A percentile compares a stretch with the other conserved stretches of the same genome.
Evolutionary conservation across 306 rosid species (phyloP).

Genomic region (Lagenaria siceraria): DNA sequence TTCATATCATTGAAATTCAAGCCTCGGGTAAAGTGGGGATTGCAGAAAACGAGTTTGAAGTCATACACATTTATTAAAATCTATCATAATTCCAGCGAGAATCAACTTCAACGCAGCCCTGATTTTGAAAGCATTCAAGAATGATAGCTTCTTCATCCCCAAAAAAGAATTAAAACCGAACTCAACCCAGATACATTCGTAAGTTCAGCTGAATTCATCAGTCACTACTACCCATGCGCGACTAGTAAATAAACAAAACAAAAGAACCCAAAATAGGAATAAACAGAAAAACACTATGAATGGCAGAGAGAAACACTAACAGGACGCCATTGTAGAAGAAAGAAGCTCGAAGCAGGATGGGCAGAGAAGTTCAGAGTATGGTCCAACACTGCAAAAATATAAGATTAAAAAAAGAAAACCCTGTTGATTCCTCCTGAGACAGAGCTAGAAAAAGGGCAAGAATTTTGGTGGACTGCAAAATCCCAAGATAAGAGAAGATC

Average conservation of each 20-base stretch:
- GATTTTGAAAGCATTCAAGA: background rate
- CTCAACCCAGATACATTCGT: background rate
- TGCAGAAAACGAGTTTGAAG: background rate
- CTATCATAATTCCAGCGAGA: background rate
- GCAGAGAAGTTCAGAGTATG: background rate
- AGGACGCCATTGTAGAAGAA: background rate
- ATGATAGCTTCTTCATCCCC: background rate
- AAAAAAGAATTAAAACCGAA: background rate
- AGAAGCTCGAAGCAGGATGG: background rate
- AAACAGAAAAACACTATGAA: background rate
- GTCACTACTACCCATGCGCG: background rate
- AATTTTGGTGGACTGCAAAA: background rate
- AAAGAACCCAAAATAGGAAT: background rate
- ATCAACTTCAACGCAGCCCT: background rate
- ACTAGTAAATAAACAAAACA: background rate
- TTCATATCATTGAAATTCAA: background rate
- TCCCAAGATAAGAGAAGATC: background rate
- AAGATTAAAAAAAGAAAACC: background rate
- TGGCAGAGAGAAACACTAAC: slow-evolving; percentile 2
- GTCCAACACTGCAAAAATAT: background rate
- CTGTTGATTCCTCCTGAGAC: background rate
- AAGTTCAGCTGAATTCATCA: background rate
- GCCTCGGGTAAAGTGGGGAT: background rate
- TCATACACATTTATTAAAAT: background rate
- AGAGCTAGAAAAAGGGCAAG: background rate